Evolutionary conservation across 2,329 filamentous ascomycete genomes (phyloP), one percentile per base, ranked within the genome.

Genomic region (Colletotrichum tamarilloi): DNA sequence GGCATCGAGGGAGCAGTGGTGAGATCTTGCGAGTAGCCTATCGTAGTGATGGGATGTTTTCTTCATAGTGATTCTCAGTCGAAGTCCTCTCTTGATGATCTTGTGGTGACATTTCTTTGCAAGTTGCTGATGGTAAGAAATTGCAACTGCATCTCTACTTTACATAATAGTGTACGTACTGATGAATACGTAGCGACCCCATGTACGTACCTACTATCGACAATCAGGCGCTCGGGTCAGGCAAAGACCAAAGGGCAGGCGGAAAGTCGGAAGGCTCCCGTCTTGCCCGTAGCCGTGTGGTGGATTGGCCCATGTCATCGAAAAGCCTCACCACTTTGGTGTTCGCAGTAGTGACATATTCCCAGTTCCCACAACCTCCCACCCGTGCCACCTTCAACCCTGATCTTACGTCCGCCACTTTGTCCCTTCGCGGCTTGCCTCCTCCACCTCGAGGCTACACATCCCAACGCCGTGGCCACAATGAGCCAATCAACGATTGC

Each of bases 221-320:
- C 14, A 42, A 42, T 16, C 16, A n/a, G 19, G 19, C 42, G 42
- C 19, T n/a, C 42, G 42, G 42, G 42, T 19, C 42, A n/a, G 42
- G 16, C 16, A 49, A 19, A n/a, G 63, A 49, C 19, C 64, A 16
- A 16, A 42, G 38, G 14, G 32, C 26, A 22, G 35, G n/a, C 28
- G 55, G 26, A 42, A 62, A 7, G 66, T 57, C 55, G 53, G 60
- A 69, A 59, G 35, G 35, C 38, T 16, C 38, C 38, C 38, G 38
- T 42, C 38, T 6, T 42, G 38, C 38, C 38, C 55, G 14, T 16
- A n/a, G 22, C 42, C 42, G 42, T n/a, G 42, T 59, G 6, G 30
- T 59, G 6, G 30, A 72, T 68, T 72, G 64, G 68, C 52, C 68
- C 56, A 68, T 72, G 68, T 72, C 68, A 42, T 42, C 16, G 42